Evolutionary conservation across 2,329 filamentous ascomycete species (phyloP), one percentile per base, ranked within the genome.

Genomic region (Alternaria alternata): DNA sequence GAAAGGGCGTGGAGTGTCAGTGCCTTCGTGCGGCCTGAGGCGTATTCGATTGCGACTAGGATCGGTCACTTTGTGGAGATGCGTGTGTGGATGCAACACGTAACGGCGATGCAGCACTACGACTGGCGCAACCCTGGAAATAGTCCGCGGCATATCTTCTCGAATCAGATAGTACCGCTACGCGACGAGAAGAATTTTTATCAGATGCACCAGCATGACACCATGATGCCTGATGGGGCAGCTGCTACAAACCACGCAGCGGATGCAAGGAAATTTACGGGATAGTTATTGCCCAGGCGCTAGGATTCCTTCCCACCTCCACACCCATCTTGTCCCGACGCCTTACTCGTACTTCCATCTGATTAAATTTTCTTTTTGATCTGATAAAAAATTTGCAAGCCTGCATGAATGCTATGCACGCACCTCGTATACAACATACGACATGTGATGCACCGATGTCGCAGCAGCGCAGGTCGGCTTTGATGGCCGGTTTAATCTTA

Each of bases 301-400:
- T 24, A 36, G 22, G 20, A 55, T 64, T 55, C 43, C 55, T 41
- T 43, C 20, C 36, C 26, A 12, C 7, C 16, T 36, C 54, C 32
- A 53, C 34, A 38, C 32, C 57, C 61, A 48, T 54, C 54, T 51
- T 30, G 20, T 43, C 43, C 39, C 14, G 32, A 12, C 32, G 32
- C 32, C 30, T 38, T 32, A 20, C 57, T 47, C 39, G 8, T 2
- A 30, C 54, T 66, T 63, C 28, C 57, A 72, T 71, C 70, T 66
- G 64, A 68, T 67, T 69, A 70, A 69, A 64, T 44, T 36, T 63
- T 59, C 54, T 51, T 49, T 57, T 60, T 30, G 53, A 44, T 59
- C 43, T 47, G 67, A 71, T 71, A 72, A 71, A 72, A 70, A 49
- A 43, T 65, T 64, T 65, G 51, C 57, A 11, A n/a, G 20, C 38